These are phyloP conservation scores for Porphyrellus cyaneotinctus DNA, from an alignment of 768 basidiomycete genomes.

Conservation along the genomic window DNA sequence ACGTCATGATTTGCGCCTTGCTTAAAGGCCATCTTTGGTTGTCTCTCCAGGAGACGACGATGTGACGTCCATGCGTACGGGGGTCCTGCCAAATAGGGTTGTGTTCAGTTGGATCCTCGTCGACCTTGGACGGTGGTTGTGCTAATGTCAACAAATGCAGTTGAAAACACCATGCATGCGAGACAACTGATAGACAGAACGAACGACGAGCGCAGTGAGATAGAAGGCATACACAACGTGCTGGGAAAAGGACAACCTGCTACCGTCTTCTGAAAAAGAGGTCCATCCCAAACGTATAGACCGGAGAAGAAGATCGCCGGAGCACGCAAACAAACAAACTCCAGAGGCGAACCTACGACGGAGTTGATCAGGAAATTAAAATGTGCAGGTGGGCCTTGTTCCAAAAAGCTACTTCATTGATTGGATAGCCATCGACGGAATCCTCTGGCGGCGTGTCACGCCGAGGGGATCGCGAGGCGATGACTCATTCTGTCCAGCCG, in stretches of 20 bases:
- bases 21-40: slow-evolving; percentile 41
- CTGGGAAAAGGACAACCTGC: slow-evolving; percentile 40
- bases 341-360: slow-evolving; percentile 51
- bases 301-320: slow-evolving; percentile 44
- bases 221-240: slow-evolving; percentile 59
- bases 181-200: slow-evolving; percentile 51
- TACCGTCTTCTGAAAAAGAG: slow-evolving; percentile 23
- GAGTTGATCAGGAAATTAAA: neutral
- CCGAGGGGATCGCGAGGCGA: slow-evolving; percentile 55
- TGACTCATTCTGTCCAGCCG: slow-evolving; percentile 21
- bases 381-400: slow-evolving; percentile 36
- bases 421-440: slow-evolving; percentile 58
- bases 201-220: slow-evolving; percentile 45
- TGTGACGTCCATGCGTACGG: slow-evolving; percentile 80
- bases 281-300: slow-evolving; percentile 53
- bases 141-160: slow-evolving; percentile 39
- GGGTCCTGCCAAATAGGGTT: slow-evolving; percentile 80
- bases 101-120: slow-evolving; percentile 72
- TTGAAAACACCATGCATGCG: slow-evolving; percentile 46
- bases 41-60: slow-evolving; percentile 45
- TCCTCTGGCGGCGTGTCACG: slow-evolving; percentile 73
- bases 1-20: slow-evolving; percentile 84
- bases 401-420: slow-evolving; percentile 62
- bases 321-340: slow-evolving; percentile 51
- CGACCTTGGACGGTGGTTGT: slow-evolving; percentile 69